Evolutionary conservation across 805 yeast species (phyloP), one percentile per base, ranked within the genome.

Genomic region (Millerozyma miso): DNA sequence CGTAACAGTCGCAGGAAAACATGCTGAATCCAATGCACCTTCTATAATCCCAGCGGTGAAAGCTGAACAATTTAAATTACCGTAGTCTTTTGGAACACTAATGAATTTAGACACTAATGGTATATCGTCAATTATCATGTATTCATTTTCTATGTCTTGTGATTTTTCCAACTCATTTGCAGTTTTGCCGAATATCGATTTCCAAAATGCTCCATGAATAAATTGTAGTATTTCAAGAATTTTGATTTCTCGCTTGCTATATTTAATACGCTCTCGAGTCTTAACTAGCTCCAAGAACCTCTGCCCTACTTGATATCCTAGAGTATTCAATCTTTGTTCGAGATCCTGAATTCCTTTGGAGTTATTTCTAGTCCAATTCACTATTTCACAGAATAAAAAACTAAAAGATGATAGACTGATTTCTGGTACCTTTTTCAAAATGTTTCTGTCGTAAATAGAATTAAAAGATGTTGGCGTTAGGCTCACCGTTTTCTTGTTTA

Each of bases 31-130:
- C 44, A 88, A 65, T 1, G 88, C 81, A 0, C 95, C 95, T 59
- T 88, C 96, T 33, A 88, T 73, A 13, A 88, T 74, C 0, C 96
- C 96, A 0, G 95, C 96, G 1, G 83, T 78, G 56, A 85, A 86
- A 0, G 96, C 90, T 13, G 84, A 81, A 55, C 93, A 85, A 56
- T 85, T 86, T 54, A 88, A 71, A 48, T 81, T 81, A 8, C 85
- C 81, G 56, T 83, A 80, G 49, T 88, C 95, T 51, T 77, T 79
- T 2, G 96, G 96, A 3, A 85, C 82, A 23, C 86, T 79, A 8
- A 88, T 79, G 56, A 73, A 88, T 52, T 77, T 78, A n/a, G 86
- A 73, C 33, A 88, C 70, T 37, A 85, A 52, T 4, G 96, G 96
- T 12, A 71, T 59, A 52, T 82, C 79, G 58, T 88, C 96, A 14